Conservation (phyloP, 257 asterid species). For the Coffea canephora region DNA sequence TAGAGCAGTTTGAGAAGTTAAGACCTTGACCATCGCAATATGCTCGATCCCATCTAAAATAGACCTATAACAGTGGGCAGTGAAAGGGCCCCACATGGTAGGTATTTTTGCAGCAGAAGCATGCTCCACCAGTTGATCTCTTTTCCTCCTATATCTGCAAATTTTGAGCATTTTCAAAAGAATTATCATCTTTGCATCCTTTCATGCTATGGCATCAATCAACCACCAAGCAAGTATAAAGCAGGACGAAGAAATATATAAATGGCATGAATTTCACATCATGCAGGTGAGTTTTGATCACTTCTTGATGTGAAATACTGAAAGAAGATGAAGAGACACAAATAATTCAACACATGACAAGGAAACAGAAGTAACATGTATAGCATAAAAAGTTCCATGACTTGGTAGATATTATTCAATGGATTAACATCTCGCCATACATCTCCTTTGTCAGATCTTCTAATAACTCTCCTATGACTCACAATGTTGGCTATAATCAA, state of each 20-base stretch:
- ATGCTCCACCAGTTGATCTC: slow-evolving; percentile 79
- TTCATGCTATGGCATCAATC: not conserved
- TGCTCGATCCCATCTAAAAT: slow-evolving; percentile 93
- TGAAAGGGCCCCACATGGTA: slow-evolving; percentile 93
- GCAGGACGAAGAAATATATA: not conserved
- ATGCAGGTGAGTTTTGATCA: not conserved
- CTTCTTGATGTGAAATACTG: not conserved
- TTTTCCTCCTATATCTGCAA: slow-evolving; percentile 88
- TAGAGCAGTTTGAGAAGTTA: slow-evolving; percentile 7
- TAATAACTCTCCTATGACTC: not conserved
- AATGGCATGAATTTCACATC: not conserved
- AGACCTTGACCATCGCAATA: slow-evolving; percentile 95
- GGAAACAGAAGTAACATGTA: not conserved
- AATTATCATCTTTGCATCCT: slow-evolving; percentile 1
- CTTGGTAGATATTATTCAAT: not conserved
- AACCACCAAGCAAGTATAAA: not conserved
- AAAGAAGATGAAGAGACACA: not conserved
- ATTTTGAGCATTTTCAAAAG: slow-evolving; percentile 19
- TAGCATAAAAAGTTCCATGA: not conserved
- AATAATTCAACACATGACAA: not conserved
- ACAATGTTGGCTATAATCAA: not conserved
- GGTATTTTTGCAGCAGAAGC: slow-evolving; percentile 94
- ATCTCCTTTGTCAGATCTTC: not conserved
- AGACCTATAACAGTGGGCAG: slow-evolving; percentile 79
- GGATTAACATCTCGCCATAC: not conserved